phyloP scores from a whole-genome alignment of 768 basidiomycete genomes.

The Boletus rubroflammeus region DNA sequence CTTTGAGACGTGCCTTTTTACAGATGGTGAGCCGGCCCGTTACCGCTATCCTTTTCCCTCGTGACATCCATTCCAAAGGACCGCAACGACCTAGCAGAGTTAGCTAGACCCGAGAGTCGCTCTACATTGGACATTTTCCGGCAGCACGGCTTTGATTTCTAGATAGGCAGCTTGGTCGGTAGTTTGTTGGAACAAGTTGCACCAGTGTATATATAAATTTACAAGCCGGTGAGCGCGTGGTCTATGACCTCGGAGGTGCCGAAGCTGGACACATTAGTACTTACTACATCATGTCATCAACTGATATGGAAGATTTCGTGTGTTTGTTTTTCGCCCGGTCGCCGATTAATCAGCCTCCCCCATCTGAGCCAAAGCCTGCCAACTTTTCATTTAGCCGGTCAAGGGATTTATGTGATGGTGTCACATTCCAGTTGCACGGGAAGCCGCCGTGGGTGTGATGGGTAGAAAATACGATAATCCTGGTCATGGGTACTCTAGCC shows the following conservation, averaged over 20 bases:
- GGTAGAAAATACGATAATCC: slow-evolving; percentile 2
- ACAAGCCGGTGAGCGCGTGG: neutral
- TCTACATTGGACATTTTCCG: slow-evolving; percentile 71
- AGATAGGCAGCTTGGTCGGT: slow-evolving; percentile 14
- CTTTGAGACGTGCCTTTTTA: slow-evolving; percentile 75
- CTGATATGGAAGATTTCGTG: neutral
- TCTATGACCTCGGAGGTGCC: neutral
- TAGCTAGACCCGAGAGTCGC: slow-evolving; percentile 60
- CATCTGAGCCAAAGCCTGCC: no score
- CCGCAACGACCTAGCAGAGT: slow-evolving; percentile 76
- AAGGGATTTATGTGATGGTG: neutral
- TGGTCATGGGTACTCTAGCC: slow-evolving; percentile 15
- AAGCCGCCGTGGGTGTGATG: slow-evolving; percentile 12
- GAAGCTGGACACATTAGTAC: no score
- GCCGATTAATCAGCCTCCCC: neutral
- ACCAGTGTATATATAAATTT: neutral
- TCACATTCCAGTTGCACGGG: slow-evolving; percentile 1
- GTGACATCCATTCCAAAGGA: slow-evolving; percentile 43
- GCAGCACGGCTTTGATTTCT: slow-evolving; percentile 88
- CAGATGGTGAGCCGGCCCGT: slow-evolving; percentile 56
- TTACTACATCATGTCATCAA: neutral
- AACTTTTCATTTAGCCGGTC: neutral
- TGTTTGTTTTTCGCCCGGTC: neutral
- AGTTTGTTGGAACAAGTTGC: neutral
- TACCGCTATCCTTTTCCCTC: neutral